Evolutionary conservation across 208 protist species (phyloP).

Genomic region (Angomonas desouzai): DNA sequence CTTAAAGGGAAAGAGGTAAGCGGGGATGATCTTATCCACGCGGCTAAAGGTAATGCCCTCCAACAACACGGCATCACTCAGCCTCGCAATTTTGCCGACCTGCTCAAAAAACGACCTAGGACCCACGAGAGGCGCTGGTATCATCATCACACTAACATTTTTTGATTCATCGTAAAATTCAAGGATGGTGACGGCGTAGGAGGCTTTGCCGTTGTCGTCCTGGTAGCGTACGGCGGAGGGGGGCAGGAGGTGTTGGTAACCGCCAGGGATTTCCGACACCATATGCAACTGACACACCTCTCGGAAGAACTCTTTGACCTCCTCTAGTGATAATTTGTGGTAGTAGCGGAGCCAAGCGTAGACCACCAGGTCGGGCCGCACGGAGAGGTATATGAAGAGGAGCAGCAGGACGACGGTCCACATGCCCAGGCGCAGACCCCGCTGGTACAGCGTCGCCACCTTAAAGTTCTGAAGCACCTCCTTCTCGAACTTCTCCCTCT

Average conservation of each 20-base stretch:
- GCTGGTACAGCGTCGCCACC: conserved; percentile 81
- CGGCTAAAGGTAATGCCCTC: conserved; percentile 69
- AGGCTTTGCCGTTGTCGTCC: conserved; percentile 19
- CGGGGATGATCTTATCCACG: conserved; percentile 67
- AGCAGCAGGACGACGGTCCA: conserved; percentile 31
- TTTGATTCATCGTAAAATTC: conserved; percentile 54
- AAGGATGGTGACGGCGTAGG: conserved; percentile 57
- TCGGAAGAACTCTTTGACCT: conserved; percentile 64
- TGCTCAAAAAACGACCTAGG: conserved; percentile 50
- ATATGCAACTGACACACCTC: conserved; percentile 54
- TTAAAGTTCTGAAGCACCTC: conserved; percentile 73
- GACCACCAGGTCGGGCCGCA: conserved; percentile 56
- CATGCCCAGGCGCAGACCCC: conserved; percentile 51
- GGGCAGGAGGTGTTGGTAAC: conserved; percentile 62
- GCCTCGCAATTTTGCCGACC: conserved; percentile 38
- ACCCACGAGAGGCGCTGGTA: conserved; percentile 71
- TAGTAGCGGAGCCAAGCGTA: conserved; percentile 60
- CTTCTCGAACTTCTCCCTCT: conserved; percentile 67
- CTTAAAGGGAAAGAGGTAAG: conserved; percentile 64
- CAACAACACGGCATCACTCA: conserved; percentile 64
- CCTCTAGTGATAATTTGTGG: conserved; percentile 25
- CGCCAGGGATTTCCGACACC: conserved; percentile 59
- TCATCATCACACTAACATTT: conserved; percentile 50
- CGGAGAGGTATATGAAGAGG: conserved; percentile 35
- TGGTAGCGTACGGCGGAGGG: conserved; percentile 52